phyloP scores from a whole-genome alignment of 306 rosid genomes.

The Quercus gilva region DNA sequence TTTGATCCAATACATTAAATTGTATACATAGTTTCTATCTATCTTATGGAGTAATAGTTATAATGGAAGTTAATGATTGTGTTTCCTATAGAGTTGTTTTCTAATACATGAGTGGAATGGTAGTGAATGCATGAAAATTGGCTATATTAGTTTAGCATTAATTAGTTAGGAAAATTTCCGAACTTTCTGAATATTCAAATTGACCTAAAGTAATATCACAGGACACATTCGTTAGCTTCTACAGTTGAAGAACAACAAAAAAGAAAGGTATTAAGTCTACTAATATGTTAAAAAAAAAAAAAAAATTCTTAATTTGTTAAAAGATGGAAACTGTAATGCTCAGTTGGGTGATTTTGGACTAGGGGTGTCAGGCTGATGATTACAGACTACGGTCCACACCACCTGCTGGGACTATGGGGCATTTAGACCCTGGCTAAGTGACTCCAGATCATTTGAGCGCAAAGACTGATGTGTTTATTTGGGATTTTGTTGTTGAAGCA shows the following conservation, averaged over 20 bases:
- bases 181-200: too few species aligned
- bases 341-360: constrained; percentile 89
- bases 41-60: too few species aligned
- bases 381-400: constrained; percentile 76
- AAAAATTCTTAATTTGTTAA: too few species aligned
- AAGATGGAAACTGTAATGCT: constrained; percentile 77
- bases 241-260: too few species aligned
- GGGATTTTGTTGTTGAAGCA: constrained; percentile 88
- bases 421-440: constrained; percentile 89
- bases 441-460: constrained; percentile 93
- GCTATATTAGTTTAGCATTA: too few species aligned
- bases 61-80: too few species aligned
- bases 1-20: not conserved
- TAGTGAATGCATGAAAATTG: too few species aligned
- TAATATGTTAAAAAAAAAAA: constrained; percentile 71
- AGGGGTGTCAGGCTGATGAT: constrained; percentile 63
- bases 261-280: constrained; percentile 86
- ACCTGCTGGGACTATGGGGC: constrained; percentile 93
- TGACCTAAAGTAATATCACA: too few species aligned
- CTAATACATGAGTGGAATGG: too few species aligned
- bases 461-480: constrained; percentile 90
- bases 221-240: too few species aligned
- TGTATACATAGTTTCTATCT: not conserved
- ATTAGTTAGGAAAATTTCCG: too few species aligned
- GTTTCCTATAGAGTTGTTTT: too few species aligned